Evolutionary conservation across 2,329 filamentous ascomycete species (phyloP).

Genomic region (Cordyceps cicadae): DNA sequence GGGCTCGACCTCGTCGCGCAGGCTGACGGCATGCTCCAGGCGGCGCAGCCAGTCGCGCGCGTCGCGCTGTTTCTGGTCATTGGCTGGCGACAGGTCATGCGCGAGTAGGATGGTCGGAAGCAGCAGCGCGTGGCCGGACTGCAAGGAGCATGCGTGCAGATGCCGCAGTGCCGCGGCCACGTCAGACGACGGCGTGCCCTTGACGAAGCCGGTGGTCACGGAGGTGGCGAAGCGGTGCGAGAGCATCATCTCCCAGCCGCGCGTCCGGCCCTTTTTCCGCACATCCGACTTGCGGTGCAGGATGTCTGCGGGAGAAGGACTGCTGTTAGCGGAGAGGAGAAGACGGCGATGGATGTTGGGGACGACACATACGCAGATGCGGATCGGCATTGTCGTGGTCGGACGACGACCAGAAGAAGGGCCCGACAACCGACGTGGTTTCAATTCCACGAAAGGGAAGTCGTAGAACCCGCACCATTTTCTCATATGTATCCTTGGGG

Average conservation of each 20-base stretch:
- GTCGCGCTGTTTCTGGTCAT: conserved; percentile 55
- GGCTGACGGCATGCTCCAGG: conserved; percentile 52
- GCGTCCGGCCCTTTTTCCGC: conserved; percentile 53
- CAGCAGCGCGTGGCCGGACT: conserved; percentile 50
- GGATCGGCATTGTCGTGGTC: conserved; percentile 49
- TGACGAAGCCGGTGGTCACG: conserved; percentile 53
- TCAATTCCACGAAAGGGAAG: conserved; percentile 52
- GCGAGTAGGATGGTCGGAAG: conserved; percentile 51
- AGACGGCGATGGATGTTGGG: neutral
- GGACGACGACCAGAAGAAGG: conserved; percentile 53
- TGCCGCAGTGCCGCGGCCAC: conserved; percentile 42
- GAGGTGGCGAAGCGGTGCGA: conserved; percentile 46
- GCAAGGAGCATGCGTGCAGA: conserved; percentile 37
- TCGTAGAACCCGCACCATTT: conserved; percentile 46
- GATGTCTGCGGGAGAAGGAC: conserved; percentile 36
- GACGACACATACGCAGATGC: conserved; percentile 41
- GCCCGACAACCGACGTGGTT: conserved; percentile 49
- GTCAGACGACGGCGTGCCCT: conserved; percentile 51
- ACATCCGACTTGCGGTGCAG: conserved; percentile 60
- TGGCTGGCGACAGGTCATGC: conserved; percentile 47
- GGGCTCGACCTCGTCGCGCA: conserved; percentile 52
- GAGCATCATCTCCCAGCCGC: conserved; percentile 57
- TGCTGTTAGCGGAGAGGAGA: neutral
- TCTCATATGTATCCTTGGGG: conserved; percentile 39
- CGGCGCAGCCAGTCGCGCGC: conserved; percentile 53